Evolutionary conservation across 306 rosid species (phyloP).

Genomic region (Neltuma alba): DNA sequence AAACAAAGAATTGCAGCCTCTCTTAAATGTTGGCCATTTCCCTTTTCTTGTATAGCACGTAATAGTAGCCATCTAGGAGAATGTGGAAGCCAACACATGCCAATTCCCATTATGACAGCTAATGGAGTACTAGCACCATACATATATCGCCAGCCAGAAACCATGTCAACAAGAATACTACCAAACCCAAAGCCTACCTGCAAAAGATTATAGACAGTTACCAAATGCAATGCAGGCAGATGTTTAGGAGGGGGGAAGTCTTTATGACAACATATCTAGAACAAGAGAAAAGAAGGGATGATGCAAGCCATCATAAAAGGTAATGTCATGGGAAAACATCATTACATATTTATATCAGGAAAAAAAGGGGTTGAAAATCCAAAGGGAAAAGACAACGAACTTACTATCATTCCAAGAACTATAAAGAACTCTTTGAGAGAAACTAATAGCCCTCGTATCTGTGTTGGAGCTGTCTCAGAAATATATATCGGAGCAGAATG

Average conservation of each 20-base stretch:
- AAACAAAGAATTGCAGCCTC: constrained; percentile 57
- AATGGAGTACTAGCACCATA: constrained; percentile 68
- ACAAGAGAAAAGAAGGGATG: not conserved
- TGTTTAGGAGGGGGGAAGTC: not conserved
- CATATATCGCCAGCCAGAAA: constrained; percentile 94
- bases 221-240: constrained; percentile 25
- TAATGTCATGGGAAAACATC: constrained; percentile 6
- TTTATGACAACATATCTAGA: not conserved
- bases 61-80: constrained; percentile 96
- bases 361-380: constrained; percentile 4
- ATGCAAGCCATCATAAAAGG: not conserved
- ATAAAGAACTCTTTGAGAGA: constrained; percentile 95
- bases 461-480: constrained; percentile 90
- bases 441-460: constrained; percentile 83
- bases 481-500: constrained; percentile 99
- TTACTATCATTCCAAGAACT: constrained; percentile 94
- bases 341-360: constrained; percentile 20
- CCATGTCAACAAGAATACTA: constrained; percentile 68
- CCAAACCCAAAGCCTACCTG: constrained; percentile 89
- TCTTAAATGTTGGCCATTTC: constrained; percentile 54
- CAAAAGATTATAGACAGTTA: constrained; percentile 33
- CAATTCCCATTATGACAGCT: constrained; percentile 80
- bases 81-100: constrained; percentile 91
- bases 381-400: constrained; percentile 47
- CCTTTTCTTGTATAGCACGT: constrained; percentile 74